These are phyloP conservation scores for Limnanthes douglasii DNA, from an alignment of 345 rosid species.

Conservation along the genomic window DNA sequence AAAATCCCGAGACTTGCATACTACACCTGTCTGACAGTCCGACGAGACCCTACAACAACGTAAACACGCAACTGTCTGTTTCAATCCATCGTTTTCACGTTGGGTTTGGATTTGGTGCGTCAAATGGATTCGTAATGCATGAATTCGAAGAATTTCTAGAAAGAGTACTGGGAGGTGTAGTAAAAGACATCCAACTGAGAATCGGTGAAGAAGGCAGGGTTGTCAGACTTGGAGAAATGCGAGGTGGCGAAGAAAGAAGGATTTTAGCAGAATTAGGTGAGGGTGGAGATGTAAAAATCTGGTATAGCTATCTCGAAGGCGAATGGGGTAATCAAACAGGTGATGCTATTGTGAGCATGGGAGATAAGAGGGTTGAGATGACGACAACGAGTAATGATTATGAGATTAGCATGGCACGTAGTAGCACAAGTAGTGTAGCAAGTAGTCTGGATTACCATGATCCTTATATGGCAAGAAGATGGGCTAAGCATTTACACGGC, in stretches of 20 bases:
- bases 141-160: slow-evolving; percentile 64
- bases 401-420: slow-evolving; percentile 14
- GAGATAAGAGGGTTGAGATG: slow-evolving; percentile 21
- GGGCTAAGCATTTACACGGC: slow-evolving; percentile 76
- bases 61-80: slow-evolving; percentile 28
- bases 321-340: slow-evolving; percentile 46
- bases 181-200: slow-evolving; percentile 50
- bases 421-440: slow-evolving; percentile 40
- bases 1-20: slow-evolving; percentile 46
- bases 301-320: slow-evolving; percentile 64
- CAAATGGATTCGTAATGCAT: slow-evolving; percentile 62
- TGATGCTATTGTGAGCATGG: slow-evolving; percentile 34
- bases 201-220: slow-evolving; percentile 45
- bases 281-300: slow-evolving; percentile 22
- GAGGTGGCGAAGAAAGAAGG: slow-evolving; percentile 54
- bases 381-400: slow-evolving; percentile 16
- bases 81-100: slow-evolving; percentile 67
- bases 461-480: slow-evolving; percentile 72
- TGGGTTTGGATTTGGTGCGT: slow-evolving; percentile 52
- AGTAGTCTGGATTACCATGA: slow-evolving; percentile 65
- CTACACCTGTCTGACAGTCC: slow-evolving; percentile 62
- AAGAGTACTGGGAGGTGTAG: slow-evolving; percentile 38
- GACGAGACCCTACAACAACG: slow-evolving; percentile 30
- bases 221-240: slow-evolving; percentile 44
- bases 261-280: slow-evolving; percentile 41